Conservation (phyloP, 176 grass and related monocot genomes). For the Calamus simplicifolius region DNA sequence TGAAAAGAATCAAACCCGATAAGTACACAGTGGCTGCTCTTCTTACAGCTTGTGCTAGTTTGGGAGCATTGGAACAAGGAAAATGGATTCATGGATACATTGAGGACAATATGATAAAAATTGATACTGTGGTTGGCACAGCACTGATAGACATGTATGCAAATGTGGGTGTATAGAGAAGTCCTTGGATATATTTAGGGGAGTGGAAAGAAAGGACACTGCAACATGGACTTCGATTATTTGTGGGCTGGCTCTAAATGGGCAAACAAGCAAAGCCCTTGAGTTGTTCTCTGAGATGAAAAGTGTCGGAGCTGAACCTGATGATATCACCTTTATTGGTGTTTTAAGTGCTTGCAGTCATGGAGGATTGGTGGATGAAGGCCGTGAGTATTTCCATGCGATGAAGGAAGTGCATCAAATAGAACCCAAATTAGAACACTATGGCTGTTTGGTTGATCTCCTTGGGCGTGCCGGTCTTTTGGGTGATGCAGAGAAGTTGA, state of each 20-base stretch:
- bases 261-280: constrained; percentile 43
- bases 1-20: constrained; percentile 42
- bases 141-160: constrained; percentile 50
- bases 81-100: constrained; percentile 45
- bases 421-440: constrained; percentile 50
- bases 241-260: constrained; percentile 47
- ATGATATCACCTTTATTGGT: constrained; percentile 43
- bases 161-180: constrained; percentile 27
- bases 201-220: constrained; percentile 28
- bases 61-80: constrained; percentile 47
- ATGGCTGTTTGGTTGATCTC: constrained; percentile 54
- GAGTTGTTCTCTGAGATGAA: constrained; percentile 47
- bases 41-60: constrained; percentile 45
- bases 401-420: constrained; percentile 47
- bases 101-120: constrained; percentile 28
- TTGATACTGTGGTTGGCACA: constrained; percentile 40
- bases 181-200: constrained; percentile 36
- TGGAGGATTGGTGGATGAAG: constrained; percentile 60
- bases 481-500: constrained; percentile 52
- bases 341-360: constrained; percentile 53
- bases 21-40: constrained; percentile 49
- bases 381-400: constrained; percentile 25
- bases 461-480: constrained; percentile 49
- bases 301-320: constrained; percentile 26
- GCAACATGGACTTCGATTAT: constrained; percentile 53